Conservation (phyloP, 257 asterid genomes). For the Ilex aquifolium region DNA sequence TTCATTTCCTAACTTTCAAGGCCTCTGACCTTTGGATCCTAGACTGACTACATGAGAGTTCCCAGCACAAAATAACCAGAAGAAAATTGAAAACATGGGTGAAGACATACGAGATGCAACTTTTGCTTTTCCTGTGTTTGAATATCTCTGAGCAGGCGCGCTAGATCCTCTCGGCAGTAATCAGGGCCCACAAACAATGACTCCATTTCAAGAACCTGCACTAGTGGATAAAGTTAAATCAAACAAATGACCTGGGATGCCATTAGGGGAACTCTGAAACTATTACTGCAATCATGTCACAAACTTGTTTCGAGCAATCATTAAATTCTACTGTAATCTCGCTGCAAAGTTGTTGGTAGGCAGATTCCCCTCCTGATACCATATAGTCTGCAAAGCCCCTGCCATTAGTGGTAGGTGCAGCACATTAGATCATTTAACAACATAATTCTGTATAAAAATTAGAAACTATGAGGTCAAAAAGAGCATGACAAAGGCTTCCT, state of each 20-base stretch:
- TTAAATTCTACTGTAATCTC: slow-evolving; percentile 78
- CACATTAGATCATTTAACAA: too few relatives aligned
- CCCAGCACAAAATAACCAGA: slow-evolving; percentile 7
- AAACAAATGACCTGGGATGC: slow-evolving; percentile 1
- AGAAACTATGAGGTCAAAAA: too few relatives aligned
- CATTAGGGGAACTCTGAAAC: not conserved
- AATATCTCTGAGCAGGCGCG: slow-evolving; percentile 66
- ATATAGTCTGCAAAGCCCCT: slow-evolving; percentile 82
- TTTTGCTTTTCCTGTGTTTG: slow-evolving; percentile 89
- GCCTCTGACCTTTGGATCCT: not conserved
- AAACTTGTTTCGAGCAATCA: slow-evolving; percentile 87
- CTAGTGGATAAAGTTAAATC: slow-evolving; percentile 5
- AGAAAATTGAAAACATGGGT: slow-evolving; percentile 6
- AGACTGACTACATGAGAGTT: not conserved
- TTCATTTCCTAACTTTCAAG: not conserved
- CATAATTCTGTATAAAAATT: too few relatives aligned
- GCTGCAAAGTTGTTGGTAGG: slow-evolving; percentile 86
- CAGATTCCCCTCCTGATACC: slow-evolving; percentile 71
- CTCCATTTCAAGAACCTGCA: slow-evolving; percentile 81
- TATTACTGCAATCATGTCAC: slow-evolving; percentile 10
- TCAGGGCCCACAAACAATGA: slow-evolving; percentile 60
- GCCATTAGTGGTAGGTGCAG: slow-evolving; percentile 13
- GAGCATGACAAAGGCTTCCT: too few relatives aligned
- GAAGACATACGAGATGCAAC: slow-evolving; percentile 62
- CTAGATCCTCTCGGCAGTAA: slow-evolving; percentile 74